Evolutionary conservation across 495 filamentous ascomycete genomes (phyloP), one percentile per base, ranked within the genome.

Genomic region (Neurospora discreta): DNA sequence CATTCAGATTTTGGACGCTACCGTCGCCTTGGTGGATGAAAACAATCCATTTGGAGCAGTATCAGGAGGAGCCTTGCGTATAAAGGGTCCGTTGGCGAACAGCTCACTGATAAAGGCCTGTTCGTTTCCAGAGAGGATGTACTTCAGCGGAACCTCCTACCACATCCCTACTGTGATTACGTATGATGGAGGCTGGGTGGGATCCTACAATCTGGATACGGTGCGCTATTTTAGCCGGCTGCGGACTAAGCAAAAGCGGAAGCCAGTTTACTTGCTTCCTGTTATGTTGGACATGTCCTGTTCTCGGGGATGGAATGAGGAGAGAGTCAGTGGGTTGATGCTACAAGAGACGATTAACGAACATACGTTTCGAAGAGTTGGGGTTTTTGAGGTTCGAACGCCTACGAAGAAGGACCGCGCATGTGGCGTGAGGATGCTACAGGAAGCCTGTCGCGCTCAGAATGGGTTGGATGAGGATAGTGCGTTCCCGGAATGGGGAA

Each of bases 291-390:
- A 23, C 20, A 6, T 13, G 20, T 13, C 43, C 7, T 44, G 9
- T 46, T 3, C n/a, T n/a, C 0, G 0, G 8, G 44, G 44, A 10
- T 5, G 44, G n/a, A 1, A 3, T 0, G 0, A 23, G 9, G 0
- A 0, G 11, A 0, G 4, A 0, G 44, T 52, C 20, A 26, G 46
- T 7, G 46, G 46, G 0, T 58, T 58, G 5, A 0, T 58, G 10
- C 0, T 58, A n/a, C 20, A 58, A 58, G 5, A 58, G 20, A 26
- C 46, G 20, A 58, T 0, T 1, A 20, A 5, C 10, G 1, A 15
- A 15, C 1, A 26, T 15, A 15, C 1, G 0, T 26, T 58, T 0
- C n/a, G 1, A 26, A 58, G 46, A 13, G 20, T 58, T 58, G 46
- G 46, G 11, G 11, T 26, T 1, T 58, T 52, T 36, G 33, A 4